These are phyloP conservation scores for Lentithecium fluviatile DNA, from an alignment of 495 filamentous ascomycete species.

Conservation along the genomic window DNA sequence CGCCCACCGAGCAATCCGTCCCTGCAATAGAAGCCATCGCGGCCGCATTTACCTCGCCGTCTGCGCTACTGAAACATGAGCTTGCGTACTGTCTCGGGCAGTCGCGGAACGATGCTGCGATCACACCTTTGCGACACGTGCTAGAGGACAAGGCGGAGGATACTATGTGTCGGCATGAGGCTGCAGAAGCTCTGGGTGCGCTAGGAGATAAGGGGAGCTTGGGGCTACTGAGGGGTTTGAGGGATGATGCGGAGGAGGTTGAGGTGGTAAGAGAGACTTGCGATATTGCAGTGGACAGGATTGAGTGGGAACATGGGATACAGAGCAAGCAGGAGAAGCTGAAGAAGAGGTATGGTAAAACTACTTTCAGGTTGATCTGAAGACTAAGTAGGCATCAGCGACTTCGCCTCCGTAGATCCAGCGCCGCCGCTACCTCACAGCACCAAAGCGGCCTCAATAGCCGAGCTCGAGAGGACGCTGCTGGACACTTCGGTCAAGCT, in stretches of 20 bases:
- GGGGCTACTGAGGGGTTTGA: constrained; percentile 65
- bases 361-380: not conserved
- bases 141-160: constrained; percentile 77
- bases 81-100: constrained; percentile 97
- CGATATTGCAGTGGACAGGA: constrained; percentile 90
- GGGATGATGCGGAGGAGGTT: constrained; percentile 67
- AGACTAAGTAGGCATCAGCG: constrained; percentile 54
- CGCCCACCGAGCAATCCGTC: constrained; percentile 59
- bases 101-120: constrained; percentile 70
- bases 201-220: constrained; percentile 72
- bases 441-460: constrained; percentile 55
- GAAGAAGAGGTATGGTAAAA: constrained; percentile 62
- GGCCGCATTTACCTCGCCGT: constrained; percentile 78
- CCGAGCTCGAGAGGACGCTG: constrained; percentile 70
- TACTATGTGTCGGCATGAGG: constrained; percentile 94
- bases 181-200: constrained; percentile 91
- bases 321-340: constrained; percentile 69
- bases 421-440: constrained; percentile 79
- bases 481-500: constrained; percentile 76
- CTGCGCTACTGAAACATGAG: constrained; percentile 89
- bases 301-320: constrained; percentile 85
- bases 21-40: constrained; percentile 90
- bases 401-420: constrained; percentile 93
- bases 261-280: constrained; percentile 91
- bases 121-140: constrained; percentile 71